A percentile compares a stretch with the other conserved stretches of the same genome.
These are phyloP conservation scores for Ligustrum vulgare DNA, from an alignment of 257 asterid species.

Conservation along the genomic window DNA sequence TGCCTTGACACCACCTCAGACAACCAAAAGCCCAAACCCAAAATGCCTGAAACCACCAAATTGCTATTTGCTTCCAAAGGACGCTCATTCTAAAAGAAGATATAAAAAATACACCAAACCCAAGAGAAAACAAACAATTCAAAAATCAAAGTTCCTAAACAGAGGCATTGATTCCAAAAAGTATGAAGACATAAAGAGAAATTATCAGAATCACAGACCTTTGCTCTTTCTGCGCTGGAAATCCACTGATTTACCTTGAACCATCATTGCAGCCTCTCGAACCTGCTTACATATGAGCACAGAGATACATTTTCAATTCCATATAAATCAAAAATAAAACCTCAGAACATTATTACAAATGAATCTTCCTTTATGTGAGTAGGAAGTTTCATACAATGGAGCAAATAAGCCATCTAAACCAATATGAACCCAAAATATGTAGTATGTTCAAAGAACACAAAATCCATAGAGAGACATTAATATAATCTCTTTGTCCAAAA, in stretches of 20 bases:
- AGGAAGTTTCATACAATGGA: not conserved
- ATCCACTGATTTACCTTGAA: conserved; percentile 93
- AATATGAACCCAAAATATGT: not conserved
- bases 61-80: not conserved
- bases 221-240: conserved; percentile 90
- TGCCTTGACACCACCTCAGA: not conserved
- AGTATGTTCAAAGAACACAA: not conserved
- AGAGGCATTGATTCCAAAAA: not conserved
- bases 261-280: conserved; percentile 82
- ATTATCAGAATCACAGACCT: conserved; percentile 46
- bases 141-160: not conserved
- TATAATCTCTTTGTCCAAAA: not conserved
- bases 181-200: not conserved
- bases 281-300: conserved; percentile 47
- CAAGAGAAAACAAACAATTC: not conserved
- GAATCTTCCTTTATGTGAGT: not conserved
- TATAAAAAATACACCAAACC: not conserved
- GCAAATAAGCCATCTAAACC: not conserved
- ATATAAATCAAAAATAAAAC: conserved; percentile 4
- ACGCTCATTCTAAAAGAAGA: not conserved
- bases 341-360: conserved; percentile 22
- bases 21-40: not conserved
- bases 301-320: not conserved
- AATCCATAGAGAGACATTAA: not conserved
- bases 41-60: not conserved